Evolutionary conservation across 2,329 filamentous ascomycete genomes (phyloP), one percentile per base, ranked within the genome.

Genomic region (Botryotinia convoluta): DNA sequence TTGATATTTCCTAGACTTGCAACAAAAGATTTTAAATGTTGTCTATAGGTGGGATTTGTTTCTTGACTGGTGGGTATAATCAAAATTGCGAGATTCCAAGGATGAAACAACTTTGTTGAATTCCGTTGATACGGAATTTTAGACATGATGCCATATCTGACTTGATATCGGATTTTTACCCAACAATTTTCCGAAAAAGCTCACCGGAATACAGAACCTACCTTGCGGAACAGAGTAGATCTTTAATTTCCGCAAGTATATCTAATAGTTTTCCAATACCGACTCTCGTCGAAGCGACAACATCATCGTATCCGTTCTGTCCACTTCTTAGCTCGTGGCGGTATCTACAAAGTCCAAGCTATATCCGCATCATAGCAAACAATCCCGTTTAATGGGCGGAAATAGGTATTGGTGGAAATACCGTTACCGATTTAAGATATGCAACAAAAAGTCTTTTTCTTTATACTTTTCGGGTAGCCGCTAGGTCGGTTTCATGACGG

Each of bases 11-110:
- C 48, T 68, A 68, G 65, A 57, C 29, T 6, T 57, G 65, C 65
- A 69, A 69, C 65, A 69, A 57, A 69, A 57, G 0, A 6, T 32
- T 12, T 32, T 26, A 8, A 20, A 1, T 10, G 6, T 1, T 69
- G 5, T 51, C 29, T 16, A 57, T 69, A 69, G 65, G 65, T 57
- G 48, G 48, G 65, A 57, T 57, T 69, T 69, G n/a, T 57, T 64
- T 32, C 22, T 39, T 69, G n/a, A 6, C 45, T 57, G 22, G 35
- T 9, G 32, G 16, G 18, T 29, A 22, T 39, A n/a, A 9, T 51
- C 35, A 6, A 18, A 3, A 32, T 42, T 39, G 51, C 26, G 51
- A 29, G 51, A 29, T 68, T 16, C 26, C 35, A 9, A 22, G 3
- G 22, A 42, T 5, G 32, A 39, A 39, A 32, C 12, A 5, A 10